Evolutionary conservation across 805 yeast species (phyloP).

Genomic region (Lipomyces lipofer): DNA sequence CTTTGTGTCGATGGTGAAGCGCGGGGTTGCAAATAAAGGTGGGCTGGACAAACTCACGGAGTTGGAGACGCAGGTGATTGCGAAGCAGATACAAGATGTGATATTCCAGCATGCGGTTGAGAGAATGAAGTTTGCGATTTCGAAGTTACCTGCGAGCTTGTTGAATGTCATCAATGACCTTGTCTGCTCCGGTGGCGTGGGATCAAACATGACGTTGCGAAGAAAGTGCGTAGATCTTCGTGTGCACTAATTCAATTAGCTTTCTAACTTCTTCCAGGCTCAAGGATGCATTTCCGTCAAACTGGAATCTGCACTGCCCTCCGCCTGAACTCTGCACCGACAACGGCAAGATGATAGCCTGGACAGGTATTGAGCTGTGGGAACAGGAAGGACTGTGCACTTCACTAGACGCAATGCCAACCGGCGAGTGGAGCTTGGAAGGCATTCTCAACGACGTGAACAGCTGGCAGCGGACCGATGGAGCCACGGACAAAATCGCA

Average conservation of each 20-base stretch:
- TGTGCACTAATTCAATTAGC: not conserved
- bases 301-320: constrained; percentile 51
- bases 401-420: constrained; percentile 58
- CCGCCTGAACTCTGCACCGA: constrained; percentile 78
- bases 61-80: constrained; percentile 1
- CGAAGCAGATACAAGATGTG: constrained; percentile 49
- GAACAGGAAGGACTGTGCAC: constrained; percentile 55
- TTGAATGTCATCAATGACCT: constrained; percentile 47
- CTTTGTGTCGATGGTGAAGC: constrained; percentile 58
- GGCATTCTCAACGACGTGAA: not conserved
- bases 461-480: constrained; percentile 13
- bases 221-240: constrained; percentile 42
- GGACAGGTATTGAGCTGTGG: constrained; percentile 89
- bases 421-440: constrained; percentile 63
- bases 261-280: constrained; percentile 5
- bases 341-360: constrained; percentile 95
- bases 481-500: too few relatives aligned
- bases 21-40: constrained; percentile 29
- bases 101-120: constrained; percentile 72
- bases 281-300: not conserved
- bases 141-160: constrained; percentile 3
- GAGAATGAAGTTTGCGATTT: constrained; percentile 56
- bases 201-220: constrained; percentile 65
- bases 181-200: constrained; percentile 94
- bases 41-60: constrained; percentile 5